A percentile compares a stretch with the other conserved stretches of the same genome.
Conservation (phyloP, 2,329 filamentous ascomycete species). For the Penicillium paneum region DNA sequence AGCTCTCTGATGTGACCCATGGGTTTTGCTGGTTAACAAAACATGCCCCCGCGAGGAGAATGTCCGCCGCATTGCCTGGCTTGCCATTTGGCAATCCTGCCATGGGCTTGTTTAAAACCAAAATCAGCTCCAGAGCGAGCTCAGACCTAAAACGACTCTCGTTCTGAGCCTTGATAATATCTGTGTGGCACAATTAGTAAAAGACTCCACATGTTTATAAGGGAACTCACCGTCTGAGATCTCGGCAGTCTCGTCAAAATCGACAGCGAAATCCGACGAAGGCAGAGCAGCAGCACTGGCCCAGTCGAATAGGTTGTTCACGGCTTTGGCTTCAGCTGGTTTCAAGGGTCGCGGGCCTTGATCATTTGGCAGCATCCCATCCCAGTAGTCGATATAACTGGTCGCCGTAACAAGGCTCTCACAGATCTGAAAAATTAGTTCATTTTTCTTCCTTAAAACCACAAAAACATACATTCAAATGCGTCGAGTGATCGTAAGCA, state of each 20-base stretch:
- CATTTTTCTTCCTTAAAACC: neutral
- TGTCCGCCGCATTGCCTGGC: constrained; percentile 20
- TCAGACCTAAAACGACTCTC: constrained; percentile 26
- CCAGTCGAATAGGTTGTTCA: constrained; percentile 34
- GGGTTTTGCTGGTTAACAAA: constrained; percentile 34
- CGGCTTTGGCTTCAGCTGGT: constrained; percentile 23
- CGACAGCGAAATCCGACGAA: constrained; percentile 30
- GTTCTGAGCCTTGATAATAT: constrained; percentile 22
- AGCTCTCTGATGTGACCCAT: constrained; percentile 34
- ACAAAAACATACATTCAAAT: constrained; percentile 23
- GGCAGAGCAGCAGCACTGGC: constrained; percentile 31
- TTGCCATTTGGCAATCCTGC: constrained; percentile 17
- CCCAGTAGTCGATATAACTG: constrained; percentile 22
- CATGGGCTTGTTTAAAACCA: constrained; percentile 8
- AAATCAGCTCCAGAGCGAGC: constrained; percentile 29
- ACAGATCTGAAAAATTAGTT: constrained; percentile 24
- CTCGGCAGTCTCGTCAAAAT: constrained; percentile 26
- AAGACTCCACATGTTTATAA: neutral
- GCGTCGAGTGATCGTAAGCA: constrained; percentile 16
- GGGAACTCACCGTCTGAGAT: constrained; percentile 10
- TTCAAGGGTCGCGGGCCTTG: constrained; percentile 14
- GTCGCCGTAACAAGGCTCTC: constrained; percentile 33
- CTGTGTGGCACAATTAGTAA: constrained; percentile 7
- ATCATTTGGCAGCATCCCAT: constrained; percentile 14
- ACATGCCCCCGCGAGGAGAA: constrained; percentile 34